These are phyloP conservation scores for Ampelocalamus luodianensis DNA, from an alignment of 176 grass and related monocot species.

Conservation along the genomic window DNA sequence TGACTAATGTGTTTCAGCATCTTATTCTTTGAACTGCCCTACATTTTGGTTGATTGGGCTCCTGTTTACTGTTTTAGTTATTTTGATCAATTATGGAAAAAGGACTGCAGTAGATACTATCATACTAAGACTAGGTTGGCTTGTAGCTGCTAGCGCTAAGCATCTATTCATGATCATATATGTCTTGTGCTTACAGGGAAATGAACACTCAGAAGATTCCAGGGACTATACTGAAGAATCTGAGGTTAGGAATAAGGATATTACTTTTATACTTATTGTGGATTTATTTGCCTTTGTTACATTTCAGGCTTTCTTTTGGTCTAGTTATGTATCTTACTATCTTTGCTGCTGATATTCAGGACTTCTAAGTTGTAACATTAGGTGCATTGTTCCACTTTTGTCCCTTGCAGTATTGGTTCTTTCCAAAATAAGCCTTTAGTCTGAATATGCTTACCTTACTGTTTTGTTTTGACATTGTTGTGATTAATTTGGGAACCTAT, in stretches of 20 bases:
- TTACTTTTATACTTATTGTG: neutral
- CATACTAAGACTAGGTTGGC: neutral
- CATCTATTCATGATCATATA: constrained; percentile 15
- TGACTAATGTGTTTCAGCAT: neutral
- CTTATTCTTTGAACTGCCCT: neutral
- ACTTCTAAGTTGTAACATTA: neutral
- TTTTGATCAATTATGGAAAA: neutral
- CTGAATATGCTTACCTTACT: neutral
- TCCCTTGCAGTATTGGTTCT: neutral
- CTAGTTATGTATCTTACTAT: neutral
- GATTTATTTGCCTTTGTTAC: constrained; percentile 13
- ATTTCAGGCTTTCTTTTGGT: constrained; percentile 27
- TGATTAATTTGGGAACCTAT: neutral
- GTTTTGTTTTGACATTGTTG: neutral
- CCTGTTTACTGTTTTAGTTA: neutral
- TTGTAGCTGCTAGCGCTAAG: constrained; percentile 12
- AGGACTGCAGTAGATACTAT: neutral
- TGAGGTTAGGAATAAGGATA: constrained; percentile 53
- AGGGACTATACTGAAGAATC: constrained; percentile 50
- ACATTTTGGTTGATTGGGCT: neutral
- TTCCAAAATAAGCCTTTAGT: neutral
- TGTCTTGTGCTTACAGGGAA: constrained; percentile 50
- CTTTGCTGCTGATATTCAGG: neutral
- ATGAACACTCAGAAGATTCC: constrained; percentile 38
- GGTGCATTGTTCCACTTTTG: neutral